Evolutionary conservation across 257 asterid species (phyloP), one percentile per base, ranked within the genome.

Genomic region (Fraxinus cuspidata): DNA sequence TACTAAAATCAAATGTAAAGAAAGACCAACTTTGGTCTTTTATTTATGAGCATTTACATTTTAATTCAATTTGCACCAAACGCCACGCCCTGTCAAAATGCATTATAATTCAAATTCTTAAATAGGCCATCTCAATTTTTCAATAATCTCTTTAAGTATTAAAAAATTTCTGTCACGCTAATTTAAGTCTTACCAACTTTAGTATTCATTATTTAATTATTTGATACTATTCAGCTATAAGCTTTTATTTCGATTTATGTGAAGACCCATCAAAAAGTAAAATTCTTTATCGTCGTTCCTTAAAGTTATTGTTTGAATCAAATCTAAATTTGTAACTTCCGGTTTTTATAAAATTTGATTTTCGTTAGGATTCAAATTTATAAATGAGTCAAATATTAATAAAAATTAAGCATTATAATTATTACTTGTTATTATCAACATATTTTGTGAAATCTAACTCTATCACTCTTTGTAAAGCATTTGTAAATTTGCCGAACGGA

Each of bases 21-120:
- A 53, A 73, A 34, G 70, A 65, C 42, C 12, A 5, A 40, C 7
- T 47, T 40, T 40, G 49, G 49, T 40, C 2, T 10, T 42, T 16
- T 47, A 47, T 47, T 86, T 34, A 81, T 72, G 86, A 77, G 73
- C 83, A 77, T 71, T 79, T 79, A 79, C 37, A 79, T 19, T 74
- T 49, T 44, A 76, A 27, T 84, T 81, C 63, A 65, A 69, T 77
- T 42, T 75, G 74, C 83, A 86, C 74, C 85, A 80, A 77, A 80
- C 81, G 63, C 42, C 64, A 79, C 81, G 63, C 42, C 64, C 84
- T 86, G 82, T 56, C 78, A 47, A 70, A 74, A 47, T 73, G 74
- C 74, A 12, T 76, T 68, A 79, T 75, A 56, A 78, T 78, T 73
- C 82, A 78, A 75, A 75, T 71, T 67, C 53, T 71, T 75, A 12